Conservation (phyloP, 2,329 filamentous ascomycete genomes). For the Whalleya microplaca region DNA sequence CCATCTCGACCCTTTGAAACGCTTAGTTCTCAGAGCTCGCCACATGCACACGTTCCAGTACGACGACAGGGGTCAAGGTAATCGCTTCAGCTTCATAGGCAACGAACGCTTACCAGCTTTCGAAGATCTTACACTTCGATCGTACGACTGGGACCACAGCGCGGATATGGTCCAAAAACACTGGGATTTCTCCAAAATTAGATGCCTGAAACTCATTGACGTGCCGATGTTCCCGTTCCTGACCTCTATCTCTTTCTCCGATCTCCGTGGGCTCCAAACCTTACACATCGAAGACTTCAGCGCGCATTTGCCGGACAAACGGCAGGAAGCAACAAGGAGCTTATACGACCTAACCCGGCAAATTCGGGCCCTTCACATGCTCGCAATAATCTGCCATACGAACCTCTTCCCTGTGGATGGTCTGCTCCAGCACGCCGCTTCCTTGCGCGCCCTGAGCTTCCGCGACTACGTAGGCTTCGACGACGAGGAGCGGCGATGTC, state of each 20-base stretch:
- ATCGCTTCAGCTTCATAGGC: conserved; percentile 44
- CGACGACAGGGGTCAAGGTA: conserved; percentile 49
- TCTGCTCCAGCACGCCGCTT: conserved; percentile 42
- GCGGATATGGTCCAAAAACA: conserved; percentile 42
- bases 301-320: conserved; percentile 43
- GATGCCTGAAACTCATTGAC: conserved; percentile 45
- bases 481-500: conserved; percentile 47
- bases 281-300: conserved; percentile 51
- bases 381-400: conserved; percentile 49
- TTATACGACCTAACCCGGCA: conserved; percentile 46
- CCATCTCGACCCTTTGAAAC: conserved; percentile 46
- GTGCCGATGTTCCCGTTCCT: conserved; percentile 52
- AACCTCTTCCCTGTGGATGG: conserved; percentile 45
- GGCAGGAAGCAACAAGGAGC: conserved; percentile 44
- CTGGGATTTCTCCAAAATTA: conserved; percentile 52
- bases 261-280: conserved; percentile 42
- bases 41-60: conserved; percentile 47
- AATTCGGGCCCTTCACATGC: conserved; percentile 41
- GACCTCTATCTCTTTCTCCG: conserved; percentile 42
- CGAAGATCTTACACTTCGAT: conserved; percentile 45
- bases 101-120: conserved; percentile 49
- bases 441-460: conserved; percentile 45
- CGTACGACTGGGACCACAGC: conserved; percentile 54
- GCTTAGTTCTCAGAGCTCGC: conserved; percentile 43
- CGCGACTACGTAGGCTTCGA: conserved; percentile 51